A percentile compares a stretch with the other conserved stretches of the same genome.
phyloP scores from a whole-genome alignment of 768 basidiomycete species.

The Daedalea quercina region DNA sequence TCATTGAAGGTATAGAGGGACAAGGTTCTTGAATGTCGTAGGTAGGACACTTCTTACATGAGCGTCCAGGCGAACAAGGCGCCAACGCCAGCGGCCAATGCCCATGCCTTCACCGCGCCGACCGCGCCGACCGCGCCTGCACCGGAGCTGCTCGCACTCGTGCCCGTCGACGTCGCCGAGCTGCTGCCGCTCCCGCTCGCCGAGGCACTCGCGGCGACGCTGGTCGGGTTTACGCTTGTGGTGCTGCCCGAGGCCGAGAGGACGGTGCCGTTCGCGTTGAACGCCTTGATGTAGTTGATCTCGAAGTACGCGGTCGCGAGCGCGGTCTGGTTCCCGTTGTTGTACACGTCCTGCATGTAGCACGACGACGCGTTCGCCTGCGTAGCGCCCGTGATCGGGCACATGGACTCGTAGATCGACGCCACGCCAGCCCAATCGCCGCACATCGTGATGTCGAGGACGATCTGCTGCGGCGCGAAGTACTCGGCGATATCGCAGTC shows the following conservation, averaged over 20 bases:
- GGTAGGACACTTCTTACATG: not conserved
- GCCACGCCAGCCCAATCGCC: conserved; percentile 49
- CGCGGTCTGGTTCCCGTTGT: conserved; percentile 41
- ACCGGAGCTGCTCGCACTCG: not conserved
- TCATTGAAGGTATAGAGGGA: too few relatives aligned
- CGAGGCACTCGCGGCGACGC: conserved; percentile 5
- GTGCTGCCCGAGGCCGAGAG: not conserved
- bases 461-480: conserved; percentile 44
- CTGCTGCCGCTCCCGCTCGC: conserved; percentile 4
- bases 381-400: conserved; percentile 29
- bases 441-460: conserved; percentile 54
- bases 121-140: not conserved
- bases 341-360: conserved; percentile 39
- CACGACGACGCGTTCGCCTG: conserved; percentile 33
- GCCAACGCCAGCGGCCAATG: not conserved
- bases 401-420: conserved; percentile 35
- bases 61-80: not conserved
- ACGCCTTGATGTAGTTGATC: conserved; percentile 51
- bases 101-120: not conserved
- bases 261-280: conserved; percentile 16
- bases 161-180: conserved; percentile 1
- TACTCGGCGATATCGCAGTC: conserved; percentile 38
- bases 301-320: conserved; percentile 54
- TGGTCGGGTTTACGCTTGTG: not conserved
- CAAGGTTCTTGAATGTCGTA: too few relatives aligned